Conservation (phyloP, 495 filamentous ascomycete species). For the Aspergillus olivimuriae region DNA sequence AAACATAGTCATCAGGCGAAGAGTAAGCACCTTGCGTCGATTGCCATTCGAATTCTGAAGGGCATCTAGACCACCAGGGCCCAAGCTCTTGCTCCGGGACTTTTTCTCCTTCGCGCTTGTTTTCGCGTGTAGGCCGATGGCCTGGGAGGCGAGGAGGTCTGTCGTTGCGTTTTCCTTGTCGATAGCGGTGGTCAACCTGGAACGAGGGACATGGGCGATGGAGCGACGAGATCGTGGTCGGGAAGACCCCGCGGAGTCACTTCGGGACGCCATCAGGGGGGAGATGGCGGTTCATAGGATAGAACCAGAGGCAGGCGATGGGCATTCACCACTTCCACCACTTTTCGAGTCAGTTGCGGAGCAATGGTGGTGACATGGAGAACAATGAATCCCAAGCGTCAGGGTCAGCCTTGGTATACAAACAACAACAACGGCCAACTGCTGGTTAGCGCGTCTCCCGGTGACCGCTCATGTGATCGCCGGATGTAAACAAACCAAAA, state of each 20-base stretch:
- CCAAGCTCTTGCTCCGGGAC: slow-evolving; percentile 89
- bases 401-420: not conserved
- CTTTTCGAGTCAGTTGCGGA: too few species aligned
- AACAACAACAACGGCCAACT: not conserved
- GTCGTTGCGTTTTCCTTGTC: slow-evolving; percentile 72
- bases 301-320: not conserved
- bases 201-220: slow-evolving; percentile 59
- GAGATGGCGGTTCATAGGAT: slow-evolving; percentile 11
- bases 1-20: slow-evolving; percentile 2
- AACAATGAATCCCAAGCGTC: not conserved
- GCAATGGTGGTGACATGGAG: not conserved
- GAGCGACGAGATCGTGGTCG: slow-evolving; percentile 67
- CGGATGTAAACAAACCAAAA: slow-evolving; percentile 40
- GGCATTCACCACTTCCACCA: too few species aligned
- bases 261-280: slow-evolving; percentile 31
- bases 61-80: slow-evolving; percentile 80
- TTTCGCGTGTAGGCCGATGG: slow-evolving; percentile 25
- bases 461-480: slow-evolving; percentile 20
- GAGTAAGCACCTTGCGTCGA: slow-evolving; percentile 61
- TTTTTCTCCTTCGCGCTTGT: slow-evolving; percentile 53
- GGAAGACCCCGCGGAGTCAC: slow-evolving; percentile 29
- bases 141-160: slow-evolving; percentile 42
- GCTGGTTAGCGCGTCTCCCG: slow-evolving; percentile 1
- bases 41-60: slow-evolving; percentile 76
- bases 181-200: slow-evolving; percentile 31